Conservation (phyloP, 2,329 filamentous ascomycete species). For the Fusarium subtropicale region DNA sequence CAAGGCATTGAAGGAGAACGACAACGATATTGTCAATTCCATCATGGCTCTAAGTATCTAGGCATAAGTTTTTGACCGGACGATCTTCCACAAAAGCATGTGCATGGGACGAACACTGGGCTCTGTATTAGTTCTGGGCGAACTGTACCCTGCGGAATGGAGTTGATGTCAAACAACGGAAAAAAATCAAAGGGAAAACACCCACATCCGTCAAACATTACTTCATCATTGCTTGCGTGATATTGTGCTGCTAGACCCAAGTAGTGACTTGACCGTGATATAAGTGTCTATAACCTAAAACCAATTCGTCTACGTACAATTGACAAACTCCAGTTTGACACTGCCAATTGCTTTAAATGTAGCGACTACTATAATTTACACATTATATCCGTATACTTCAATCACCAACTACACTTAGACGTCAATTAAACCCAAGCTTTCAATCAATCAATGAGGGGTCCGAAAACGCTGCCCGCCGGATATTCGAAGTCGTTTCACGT, state of each 20-base stretch:
- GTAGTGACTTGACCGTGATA: not conserved
- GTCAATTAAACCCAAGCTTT: not conserved
- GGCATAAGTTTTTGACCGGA: slow-evolving; percentile 42
- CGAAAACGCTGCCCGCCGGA: slow-evolving; percentile 32
- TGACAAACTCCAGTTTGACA: not conserved
- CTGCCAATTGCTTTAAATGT: not conserved
- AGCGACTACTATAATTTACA: not conserved
- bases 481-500: slow-evolving; percentile 48
- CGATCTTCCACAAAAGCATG: slow-evolving; percentile 44
- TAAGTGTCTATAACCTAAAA: not conserved
- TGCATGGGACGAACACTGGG: slow-evolving; percentile 44
- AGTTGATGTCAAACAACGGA: slow-evolving; percentile 47
- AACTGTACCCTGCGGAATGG: slow-evolving; percentile 43
- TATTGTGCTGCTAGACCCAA: not conserved
- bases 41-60: slow-evolving; percentile 98
- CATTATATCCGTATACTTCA: not conserved
- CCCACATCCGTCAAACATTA: slow-evolving; percentile 34
- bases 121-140: slow-evolving; percentile 49
- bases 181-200: slow-evolving; percentile 44
- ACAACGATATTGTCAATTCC: slow-evolving; percentile 99
- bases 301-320: not conserved
- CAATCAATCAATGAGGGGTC: slow-evolving; percentile 43
- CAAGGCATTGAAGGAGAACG: slow-evolving; percentile 98
- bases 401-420: not conserved
- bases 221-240: not conserved